phyloP scores from a whole-genome alignment of 1,139 yeast genomes.

The Martiniozyma asiatica region DNA sequence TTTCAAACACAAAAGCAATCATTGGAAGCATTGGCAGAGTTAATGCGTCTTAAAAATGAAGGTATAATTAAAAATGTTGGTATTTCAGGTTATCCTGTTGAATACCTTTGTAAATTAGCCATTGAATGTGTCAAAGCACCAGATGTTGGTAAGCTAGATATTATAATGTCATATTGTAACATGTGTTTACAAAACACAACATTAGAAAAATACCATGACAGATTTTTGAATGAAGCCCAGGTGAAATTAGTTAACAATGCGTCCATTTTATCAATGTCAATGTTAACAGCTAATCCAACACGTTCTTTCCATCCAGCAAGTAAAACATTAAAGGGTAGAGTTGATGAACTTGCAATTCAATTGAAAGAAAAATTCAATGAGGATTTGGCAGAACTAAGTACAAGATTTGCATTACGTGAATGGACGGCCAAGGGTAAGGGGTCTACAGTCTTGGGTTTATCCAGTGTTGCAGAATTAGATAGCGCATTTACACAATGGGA shows the following conservation, averaged over 20 bases:
- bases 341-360: slow-evolving; percentile 38
- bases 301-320: slow-evolving; percentile 77
- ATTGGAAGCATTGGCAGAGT: slow-evolving; percentile 49
- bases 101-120: slow-evolving; percentile 44
- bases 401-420: slow-evolving; percentile 55
- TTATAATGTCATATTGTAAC: slow-evolving; percentile 68
- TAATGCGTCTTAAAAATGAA: slow-evolving; percentile 45
- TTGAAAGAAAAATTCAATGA: slow-evolving; percentile 29
- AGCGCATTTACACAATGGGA: slow-evolving; percentile 51
- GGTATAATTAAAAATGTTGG: slow-evolving; percentile 64
- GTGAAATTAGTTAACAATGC: slow-evolving; percentile 58
- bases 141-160: slow-evolving; percentile 48
- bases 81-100: slow-evolving; percentile 79
- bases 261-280: slow-evolving; percentile 80
- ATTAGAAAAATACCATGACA: slow-evolving; percentile 36
- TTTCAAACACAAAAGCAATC: slow-evolving; percentile 50
- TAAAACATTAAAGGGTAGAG: slow-evolving; percentile 41
- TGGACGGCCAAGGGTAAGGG: slow-evolving; percentile 37
- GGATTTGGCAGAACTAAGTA: slow-evolving; percentile 74
- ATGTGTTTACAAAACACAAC: slow-evolving; percentile 72
- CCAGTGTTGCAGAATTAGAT: slow-evolving; percentile 47
- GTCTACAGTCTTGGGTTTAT: slow-evolving; percentile 66
- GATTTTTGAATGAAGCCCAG: slow-evolving; percentile 41
- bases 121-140: slow-evolving; percentile 21
- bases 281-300: slow-evolving; percentile 57